A percentile compares a stretch with the other conserved stretches of the same genome.
These are phyloP conservation scores for Ganoderma lucidum DNA, from an alignment of 1,284 basidiomycete genomes.

Conservation along the genomic window DNA sequence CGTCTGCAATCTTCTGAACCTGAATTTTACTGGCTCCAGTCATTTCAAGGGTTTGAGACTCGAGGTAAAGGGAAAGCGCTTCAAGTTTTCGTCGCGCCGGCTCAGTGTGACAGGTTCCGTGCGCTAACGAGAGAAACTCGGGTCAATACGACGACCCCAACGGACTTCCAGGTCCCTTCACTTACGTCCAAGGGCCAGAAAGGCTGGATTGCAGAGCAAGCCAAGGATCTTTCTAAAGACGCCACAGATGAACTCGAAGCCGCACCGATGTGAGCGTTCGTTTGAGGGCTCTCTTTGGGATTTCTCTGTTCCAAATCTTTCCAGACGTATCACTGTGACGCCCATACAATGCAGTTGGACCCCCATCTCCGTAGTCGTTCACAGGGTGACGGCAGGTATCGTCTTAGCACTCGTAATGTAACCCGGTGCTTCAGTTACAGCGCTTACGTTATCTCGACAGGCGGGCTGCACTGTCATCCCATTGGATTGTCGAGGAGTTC, in stretches of 20 bases:
- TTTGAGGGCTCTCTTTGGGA: no score
- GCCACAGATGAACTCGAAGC: neutral
- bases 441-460: neutral
- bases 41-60: neutral
- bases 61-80: neutral
- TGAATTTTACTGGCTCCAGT: no score
- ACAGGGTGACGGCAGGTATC: neutral
- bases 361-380: neutral
- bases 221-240: neutral
- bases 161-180: neutral
- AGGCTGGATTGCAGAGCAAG: neutral
- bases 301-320: neutral
- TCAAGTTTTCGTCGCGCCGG: no score
- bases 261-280: neutral
- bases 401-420: neutral
- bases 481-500: neutral
- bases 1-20: no score
- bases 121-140: neutral
- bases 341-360: neutral
- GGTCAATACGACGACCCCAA: neutral
- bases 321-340: neutral
- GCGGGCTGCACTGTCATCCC: neutral
- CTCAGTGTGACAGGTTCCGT: neutral
- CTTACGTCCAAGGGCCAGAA: neutral
- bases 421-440: neutral